Percentiles rank a stretch among this genome's conserved stretches.
Evolutionary conservation across 2,329 filamentous ascomycete species (phyloP).

Genomic region (Neoarthrinium moseri): DNA sequence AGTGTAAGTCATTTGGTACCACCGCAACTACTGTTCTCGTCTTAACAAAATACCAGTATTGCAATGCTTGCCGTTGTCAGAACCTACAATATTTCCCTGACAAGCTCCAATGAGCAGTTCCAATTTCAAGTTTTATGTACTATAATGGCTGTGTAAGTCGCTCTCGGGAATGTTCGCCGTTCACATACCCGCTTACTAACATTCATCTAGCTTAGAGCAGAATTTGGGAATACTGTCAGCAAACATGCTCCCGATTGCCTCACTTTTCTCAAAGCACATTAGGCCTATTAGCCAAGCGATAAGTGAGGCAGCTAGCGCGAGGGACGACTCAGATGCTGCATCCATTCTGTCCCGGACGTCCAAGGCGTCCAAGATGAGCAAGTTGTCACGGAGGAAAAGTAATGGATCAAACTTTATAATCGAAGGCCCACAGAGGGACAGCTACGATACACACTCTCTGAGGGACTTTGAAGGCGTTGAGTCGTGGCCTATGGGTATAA

Average conservation of each 20-base stretch:
- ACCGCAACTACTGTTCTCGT: neutral
- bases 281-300: conserved; percentile 18
- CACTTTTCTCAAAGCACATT: conserved; percentile 24
- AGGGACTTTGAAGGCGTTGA: conserved; percentile 10
- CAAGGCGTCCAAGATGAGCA: conserved; percentile 12
- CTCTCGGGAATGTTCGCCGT: too few species aligned
- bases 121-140: conserved; percentile 29
- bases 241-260: conserved; percentile 33
- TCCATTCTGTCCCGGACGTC: conserved; percentile 20
- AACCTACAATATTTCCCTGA: conserved; percentile 33
- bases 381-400: conserved; percentile 15
- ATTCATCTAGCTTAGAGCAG: conserved; percentile 27
- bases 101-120: conserved; percentile 23
- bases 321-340: conserved; percentile 13
- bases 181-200: neutral
- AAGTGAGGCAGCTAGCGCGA: conserved; percentile 13
- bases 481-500: conserved; percentile 33
- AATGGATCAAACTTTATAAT: conserved; percentile 23
- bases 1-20: too few species aligned
- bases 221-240: conserved; percentile 36
- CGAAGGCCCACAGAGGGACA: conserved; percentile 20
- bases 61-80: conserved; percentile 30
- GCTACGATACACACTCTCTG: conserved; percentile 13
- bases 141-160: conserved; percentile 29
- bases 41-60: conserved; percentile 18